Evolutionary conservation across 768 basidiomycete species (phyloP), one percentile per base, ranked within the genome.

Genomic region (Macrolepiota albuminosa): DNA sequence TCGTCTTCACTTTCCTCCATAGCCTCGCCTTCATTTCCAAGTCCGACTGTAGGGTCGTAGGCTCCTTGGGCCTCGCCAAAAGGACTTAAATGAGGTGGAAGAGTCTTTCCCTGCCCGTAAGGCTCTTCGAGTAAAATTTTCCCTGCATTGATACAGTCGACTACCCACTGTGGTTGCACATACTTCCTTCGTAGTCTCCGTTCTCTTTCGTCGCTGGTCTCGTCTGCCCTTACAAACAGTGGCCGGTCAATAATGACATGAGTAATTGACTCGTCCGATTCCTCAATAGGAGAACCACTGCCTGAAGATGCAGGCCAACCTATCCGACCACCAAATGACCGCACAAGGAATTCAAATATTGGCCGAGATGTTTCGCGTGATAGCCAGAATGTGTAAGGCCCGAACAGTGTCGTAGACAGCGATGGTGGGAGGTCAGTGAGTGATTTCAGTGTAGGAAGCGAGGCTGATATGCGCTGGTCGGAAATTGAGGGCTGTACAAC

Each of bases 91-190:
- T 99, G 97, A 31, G 97, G 95, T 2, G 97, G 97, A 36, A 98
- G 83, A 2, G 84, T 82, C 63, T 84, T 84, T 3, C 95, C 97
- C 68, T 94, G 95, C 26, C 78, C 81, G 70, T 98, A 98, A 31
- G 82, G 80, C 61, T 91, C 95, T 66, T 95, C 91, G 0, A 93
- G 81, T 33, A 98, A 80, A 60, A 96, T 81, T 71, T 83, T 91
- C 10, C 88, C 87, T 8, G 85, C 82, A 71, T 99, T 99, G 70
- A 97, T 86, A 71, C 91, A 97, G 71, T 99, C 97, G 39, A 93
- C 92, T 36, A 97, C 83, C 97, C 97, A 98, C 72, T 98, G 96
- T 11, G 97, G 97, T 72, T 98, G 97, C 18, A 98, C 82, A 71
- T 90, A 93, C 69, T 91, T 93, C 67, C 94, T 82, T 70, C 84